Conservation (phyloP, 2,329 filamentous ascomycete genomes). For the Ramichloridium luteum region DNA sequence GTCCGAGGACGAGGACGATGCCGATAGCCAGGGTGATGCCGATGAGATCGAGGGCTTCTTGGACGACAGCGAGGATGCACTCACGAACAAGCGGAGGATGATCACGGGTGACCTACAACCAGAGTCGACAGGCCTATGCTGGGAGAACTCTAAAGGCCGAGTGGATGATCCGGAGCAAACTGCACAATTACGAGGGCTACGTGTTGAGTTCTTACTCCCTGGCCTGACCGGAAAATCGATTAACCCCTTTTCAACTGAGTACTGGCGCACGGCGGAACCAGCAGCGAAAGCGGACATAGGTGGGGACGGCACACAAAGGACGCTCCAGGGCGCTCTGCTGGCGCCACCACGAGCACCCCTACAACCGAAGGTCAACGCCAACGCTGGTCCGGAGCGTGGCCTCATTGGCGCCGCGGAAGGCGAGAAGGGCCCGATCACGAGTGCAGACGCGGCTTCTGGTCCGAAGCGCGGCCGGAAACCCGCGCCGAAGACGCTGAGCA, state of each 20-base stretch:
- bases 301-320: too few relatives aligned
- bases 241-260: slow-evolving; percentile 70
- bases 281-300: slow-evolving; percentile 2
- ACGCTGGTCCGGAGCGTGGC: slow-evolving; percentile 11
- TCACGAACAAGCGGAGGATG: slow-evolving; percentile 48
- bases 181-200: slow-evolving; percentile 25
- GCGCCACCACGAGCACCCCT: slow-evolving; percentile 32
- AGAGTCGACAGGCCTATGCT: slow-evolving; percentile 68
- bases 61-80: slow-evolving; percentile 61
- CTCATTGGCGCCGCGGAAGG: slow-evolving; percentile 21
- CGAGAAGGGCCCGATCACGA: slow-evolving; percentile 24
- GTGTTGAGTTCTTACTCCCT: slow-evolving; percentile 21
- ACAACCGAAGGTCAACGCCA: slow-evolving; percentile 26
- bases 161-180: slow-evolving; percentile 24
- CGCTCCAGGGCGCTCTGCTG: slow-evolving; percentile 20
- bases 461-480: slow-evolving; percentile 26
- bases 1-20: slow-evolving; percentile 53
- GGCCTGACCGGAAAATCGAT: slow-evolving; percentile 43
- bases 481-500: slow-evolving; percentile 38
- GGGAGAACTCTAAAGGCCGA: slow-evolving; percentile 51
- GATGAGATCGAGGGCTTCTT: slow-evolving; percentile 84
- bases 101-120: slow-evolving; percentile 60
- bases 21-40: slow-evolving; percentile 62
- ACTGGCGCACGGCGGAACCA: slow-evolving; percentile 48
- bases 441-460: slow-evolving; percentile 15